phyloP scores from a whole-genome alignment of 371 early-diverging fungal genomes.

The Capillidium rhysosporum region DNA sequence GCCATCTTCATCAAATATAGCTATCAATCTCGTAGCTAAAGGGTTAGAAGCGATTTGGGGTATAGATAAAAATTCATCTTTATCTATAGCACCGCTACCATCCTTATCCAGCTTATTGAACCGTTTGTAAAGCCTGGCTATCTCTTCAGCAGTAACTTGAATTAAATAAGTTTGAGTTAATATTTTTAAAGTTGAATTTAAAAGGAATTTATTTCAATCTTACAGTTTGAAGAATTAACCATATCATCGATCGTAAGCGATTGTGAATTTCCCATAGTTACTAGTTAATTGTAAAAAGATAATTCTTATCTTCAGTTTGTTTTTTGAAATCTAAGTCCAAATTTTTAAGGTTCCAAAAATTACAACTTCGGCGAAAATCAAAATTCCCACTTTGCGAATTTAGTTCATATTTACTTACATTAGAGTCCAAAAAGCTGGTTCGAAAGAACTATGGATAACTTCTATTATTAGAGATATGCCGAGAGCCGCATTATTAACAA shows the following conservation, averaged over 20 bases:
- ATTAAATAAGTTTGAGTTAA: background rate
- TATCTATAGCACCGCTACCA: constrained; percentile 81
- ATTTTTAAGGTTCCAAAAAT: no score
- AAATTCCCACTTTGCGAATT: no score
- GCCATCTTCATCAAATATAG: constrained; percentile 91
- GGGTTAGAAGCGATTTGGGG: constrained; percentile 95
- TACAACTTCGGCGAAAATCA: no score
- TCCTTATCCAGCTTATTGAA: constrained; percentile 94
- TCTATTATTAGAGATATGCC: no score
- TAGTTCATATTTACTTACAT: no score
- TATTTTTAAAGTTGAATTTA: background rate
- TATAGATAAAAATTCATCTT: constrained; percentile 83
- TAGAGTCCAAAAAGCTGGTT: no score
- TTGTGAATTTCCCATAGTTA: constrained; percentile 8
- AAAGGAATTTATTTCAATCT: background rate
- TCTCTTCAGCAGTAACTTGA: constrained; percentile 82
- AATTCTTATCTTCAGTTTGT: background rate
- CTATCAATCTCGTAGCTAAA: constrained; percentile 81
- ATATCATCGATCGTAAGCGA: constrained; percentile 8
- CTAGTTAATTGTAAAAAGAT: background rate
- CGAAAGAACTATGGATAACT: no score
- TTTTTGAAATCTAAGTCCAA: no score
- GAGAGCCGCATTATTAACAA: no score
- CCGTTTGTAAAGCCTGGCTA: constrained; percentile 89
- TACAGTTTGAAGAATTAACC: constrained; percentile 9